phyloP scores from a whole-genome alignment of 805 yeast species.

The Barnettozyma siamensis region DNA sequence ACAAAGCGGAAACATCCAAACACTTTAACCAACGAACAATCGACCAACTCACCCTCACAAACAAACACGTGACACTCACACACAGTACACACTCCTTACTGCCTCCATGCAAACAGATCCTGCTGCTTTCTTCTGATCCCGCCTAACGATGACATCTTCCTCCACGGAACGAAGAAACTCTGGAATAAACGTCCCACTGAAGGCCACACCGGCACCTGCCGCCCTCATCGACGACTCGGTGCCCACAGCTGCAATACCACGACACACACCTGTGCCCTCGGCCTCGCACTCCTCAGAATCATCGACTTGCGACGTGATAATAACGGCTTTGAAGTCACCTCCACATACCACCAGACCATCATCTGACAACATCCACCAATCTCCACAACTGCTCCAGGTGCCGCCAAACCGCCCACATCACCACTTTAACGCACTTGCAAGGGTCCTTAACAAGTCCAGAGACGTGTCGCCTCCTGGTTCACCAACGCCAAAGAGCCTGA shows the following conservation, averaged over 20 bases:
- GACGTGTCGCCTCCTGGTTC: constrained; percentile 17
- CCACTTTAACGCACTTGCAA: constrained; percentile 12
- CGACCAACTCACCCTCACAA: too few relatives aligned
- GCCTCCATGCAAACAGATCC: too few relatives aligned
- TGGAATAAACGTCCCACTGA: constrained; percentile 8
- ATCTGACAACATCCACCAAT: neutral
- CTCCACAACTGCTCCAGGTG: neutral
- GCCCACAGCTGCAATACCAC: neutral
- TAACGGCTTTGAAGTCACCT: neutral
- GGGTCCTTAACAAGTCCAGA: constrained; percentile 15
- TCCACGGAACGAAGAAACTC: constrained; percentile 4
- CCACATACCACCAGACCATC: neutral
- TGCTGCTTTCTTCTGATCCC: neutral
- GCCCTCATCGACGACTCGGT: constrained; percentile 10
- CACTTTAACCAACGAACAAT: too few relatives aligned
- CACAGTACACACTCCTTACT: too few relatives aligned
- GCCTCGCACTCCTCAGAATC: neutral
- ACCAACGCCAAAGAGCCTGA: constrained; percentile 4
- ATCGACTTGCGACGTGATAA: constrained; percentile 5
- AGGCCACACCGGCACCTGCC: constrained; percentile 19
- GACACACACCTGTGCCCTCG: neutral
- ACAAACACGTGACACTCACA: too few relatives aligned
- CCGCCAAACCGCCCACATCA: neutral
- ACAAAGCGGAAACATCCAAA: too few relatives aligned
- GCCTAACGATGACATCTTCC: neutral